Evolutionary conservation across 495 filamentous ascomycete species (phyloP).

Genomic region (Aspergillus incahuasiensis): DNA sequence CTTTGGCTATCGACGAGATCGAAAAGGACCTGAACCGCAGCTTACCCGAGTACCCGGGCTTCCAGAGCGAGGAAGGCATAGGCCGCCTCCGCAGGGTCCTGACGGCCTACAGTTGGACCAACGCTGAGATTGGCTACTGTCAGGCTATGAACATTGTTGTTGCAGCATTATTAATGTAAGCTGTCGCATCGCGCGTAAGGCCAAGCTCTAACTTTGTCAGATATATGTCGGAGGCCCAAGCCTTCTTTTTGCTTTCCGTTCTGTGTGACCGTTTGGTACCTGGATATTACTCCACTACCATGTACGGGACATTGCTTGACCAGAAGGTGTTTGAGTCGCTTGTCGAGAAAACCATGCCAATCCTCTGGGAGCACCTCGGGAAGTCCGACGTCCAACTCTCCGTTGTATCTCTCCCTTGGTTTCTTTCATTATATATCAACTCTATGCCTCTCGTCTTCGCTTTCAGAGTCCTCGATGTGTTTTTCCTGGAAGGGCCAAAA

Average conservation of each 20-base stretch:
- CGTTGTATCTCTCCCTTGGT: constrained; percentile 96
- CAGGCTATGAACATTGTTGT: constrained; percentile 99
- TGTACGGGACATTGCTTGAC: constrained; percentile 96
- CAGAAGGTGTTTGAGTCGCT: constrained; percentile 95
- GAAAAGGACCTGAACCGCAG: constrained; percentile 97
- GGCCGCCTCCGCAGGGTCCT: constrained; percentile 82
- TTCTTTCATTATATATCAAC: constrained; percentile 96
- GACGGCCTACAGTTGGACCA: constrained; percentile 94
- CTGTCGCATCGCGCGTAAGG: neutral
- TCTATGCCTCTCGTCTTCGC: constrained; percentile 98
- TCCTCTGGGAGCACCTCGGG: constrained; percentile 93
- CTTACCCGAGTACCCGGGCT: constrained; percentile 93
- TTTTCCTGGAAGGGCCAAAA: constrained; percentile 96
- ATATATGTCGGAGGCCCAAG: constrained; percentile 95
- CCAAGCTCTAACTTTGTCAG: constrained; percentile 36
- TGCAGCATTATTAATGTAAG: constrained; percentile 82
- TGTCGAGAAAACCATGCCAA: constrained; percentile 97
- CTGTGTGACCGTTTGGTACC: constrained; percentile 91
- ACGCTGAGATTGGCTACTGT: constrained; percentile 93
- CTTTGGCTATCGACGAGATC: constrained; percentile 95
- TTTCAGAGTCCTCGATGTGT: constrained; percentile 92
- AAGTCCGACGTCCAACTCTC: constrained; percentile 98
- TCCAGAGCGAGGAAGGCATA: constrained; percentile 95
- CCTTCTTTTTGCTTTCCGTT: constrained; percentile 88
- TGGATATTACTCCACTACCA: constrained; percentile 95